Evolutionary conservation across 2,329 filamentous ascomycete genomes (phyloP).

Genomic region (Berkeleyomyces rouxiae): DNA sequence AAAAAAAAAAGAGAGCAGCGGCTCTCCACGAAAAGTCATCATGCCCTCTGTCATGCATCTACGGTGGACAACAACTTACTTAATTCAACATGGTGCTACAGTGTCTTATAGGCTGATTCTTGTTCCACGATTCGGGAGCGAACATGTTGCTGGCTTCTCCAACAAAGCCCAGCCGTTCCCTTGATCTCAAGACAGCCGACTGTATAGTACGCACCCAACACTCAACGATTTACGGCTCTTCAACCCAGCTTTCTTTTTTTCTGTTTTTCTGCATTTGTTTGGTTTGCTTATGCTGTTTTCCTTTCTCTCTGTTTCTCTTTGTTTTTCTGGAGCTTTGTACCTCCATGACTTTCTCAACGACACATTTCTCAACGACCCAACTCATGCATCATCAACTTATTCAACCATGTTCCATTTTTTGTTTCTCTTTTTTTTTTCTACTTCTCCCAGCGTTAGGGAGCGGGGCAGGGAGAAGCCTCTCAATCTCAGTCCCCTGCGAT

Average conservation of each 20-base stretch:
- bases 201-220: slow-evolving; percentile 3
- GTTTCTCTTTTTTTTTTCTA: not conserved
- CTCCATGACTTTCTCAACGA: slow-evolving; percentile 10
- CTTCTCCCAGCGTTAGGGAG: slow-evolving; percentile 2
- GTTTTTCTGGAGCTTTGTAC: not conserved
- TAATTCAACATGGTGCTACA: slow-evolving; percentile 12
- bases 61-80: not conserved
- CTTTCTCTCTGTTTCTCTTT: not conserved
- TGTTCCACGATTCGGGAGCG: not conserved
- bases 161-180: slow-evolving; percentile 5
- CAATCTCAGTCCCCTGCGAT: too few relatives aligned
- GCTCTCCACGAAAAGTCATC: not conserved
- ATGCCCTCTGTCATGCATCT: not conserved
- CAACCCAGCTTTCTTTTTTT: slow-evolving; percentile 12
- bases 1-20: not conserved
- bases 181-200: not conserved
- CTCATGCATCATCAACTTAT: slow-evolving; percentile 7
- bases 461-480: not conserved
- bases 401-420: slow-evolving; percentile 6
- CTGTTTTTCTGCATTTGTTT: slow-evolving; percentile 1
- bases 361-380: not conserved
- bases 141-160: slow-evolving; percentile 8
- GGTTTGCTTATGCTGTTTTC: not conserved
- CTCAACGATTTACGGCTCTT: slow-evolving; percentile 15
- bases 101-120: not conserved